These are phyloP conservation scores for Isoetes taiwanensis DNA, from an alignment of 75 land plant genomes.

Conservation along the genomic window DNA sequence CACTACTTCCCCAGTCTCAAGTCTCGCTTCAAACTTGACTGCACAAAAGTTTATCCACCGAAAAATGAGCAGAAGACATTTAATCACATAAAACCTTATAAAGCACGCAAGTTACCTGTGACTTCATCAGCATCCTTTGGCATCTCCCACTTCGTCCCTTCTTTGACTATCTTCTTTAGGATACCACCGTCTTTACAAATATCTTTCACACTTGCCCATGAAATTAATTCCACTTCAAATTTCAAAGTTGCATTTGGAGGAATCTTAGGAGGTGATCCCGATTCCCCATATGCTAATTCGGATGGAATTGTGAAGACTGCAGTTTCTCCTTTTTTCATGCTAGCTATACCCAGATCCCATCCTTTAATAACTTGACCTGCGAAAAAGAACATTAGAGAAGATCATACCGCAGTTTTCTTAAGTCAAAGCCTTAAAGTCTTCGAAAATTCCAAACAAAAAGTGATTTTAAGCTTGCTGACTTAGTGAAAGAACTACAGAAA, in stretches of 20 bases:
- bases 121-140: constrained; percentile 55
- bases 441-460: too few relatives aligned
- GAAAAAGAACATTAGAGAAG: background rate
- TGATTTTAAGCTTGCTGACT: too few relatives aligned
- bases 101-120: constrained; percentile 26
- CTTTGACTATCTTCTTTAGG: constrained; percentile 17
- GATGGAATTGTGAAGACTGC: constrained; percentile 1
- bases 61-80: background rate
- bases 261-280: background rate
- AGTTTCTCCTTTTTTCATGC: constrained; percentile 28
- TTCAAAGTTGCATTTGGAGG: background rate
- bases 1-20: constrained; percentile 28
- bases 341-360: constrained; percentile 57
- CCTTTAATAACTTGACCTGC: constrained; percentile 65
- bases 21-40: constrained; percentile 37
- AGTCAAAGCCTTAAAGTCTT: too few relatives aligned
- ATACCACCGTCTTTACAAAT: constrained; percentile 6
- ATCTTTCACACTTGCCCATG: background rate
- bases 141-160: constrained; percentile 44
- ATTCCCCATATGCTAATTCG: background rate
- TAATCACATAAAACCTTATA: background rate
- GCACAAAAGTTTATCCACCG: background rate
- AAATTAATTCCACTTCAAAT: background rate
- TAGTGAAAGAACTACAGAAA: too few relatives aligned
- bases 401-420: too few relatives aligned